These are phyloP conservation scores for Apiospora rasikravindrae DNA, from an alignment of 2,329 filamentous ascomycete species.

Conservation along the genomic window DNA sequence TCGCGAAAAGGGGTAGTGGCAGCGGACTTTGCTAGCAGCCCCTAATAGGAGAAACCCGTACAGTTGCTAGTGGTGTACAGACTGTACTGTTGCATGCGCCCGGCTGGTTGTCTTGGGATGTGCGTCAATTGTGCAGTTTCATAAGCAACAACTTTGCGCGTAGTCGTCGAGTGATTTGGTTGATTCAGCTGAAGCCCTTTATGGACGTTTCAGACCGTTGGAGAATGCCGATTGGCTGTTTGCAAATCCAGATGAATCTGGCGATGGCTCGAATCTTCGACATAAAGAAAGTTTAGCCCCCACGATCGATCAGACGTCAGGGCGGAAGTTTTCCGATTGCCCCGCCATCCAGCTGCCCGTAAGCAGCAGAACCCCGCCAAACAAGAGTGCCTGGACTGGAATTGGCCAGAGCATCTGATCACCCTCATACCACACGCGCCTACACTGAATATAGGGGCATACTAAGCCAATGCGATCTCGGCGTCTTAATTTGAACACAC, in stretches of 20 bases:
- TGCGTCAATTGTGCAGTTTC: neutral
- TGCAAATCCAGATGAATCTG: conserved; percentile 4
- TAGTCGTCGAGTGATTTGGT: neutral
- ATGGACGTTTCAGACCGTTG: neutral
- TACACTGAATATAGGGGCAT: conserved; percentile 10
- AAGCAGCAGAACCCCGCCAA: neutral
- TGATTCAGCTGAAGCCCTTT: neutral
- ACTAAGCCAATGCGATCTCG: neutral
- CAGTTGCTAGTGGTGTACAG: neutral
- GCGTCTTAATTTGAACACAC: neutral
- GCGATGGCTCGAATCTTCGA: conserved; percentile 24
- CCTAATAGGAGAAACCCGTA: neutral
- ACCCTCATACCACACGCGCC: neutral
- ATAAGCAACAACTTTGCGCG: neutral
- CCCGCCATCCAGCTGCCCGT: conserved; percentile 8
- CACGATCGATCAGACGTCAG: conserved; percentile 12
- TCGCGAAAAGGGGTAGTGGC: neutral
- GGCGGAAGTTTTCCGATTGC: conserved; percentile 16
- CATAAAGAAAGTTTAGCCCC: neutral
- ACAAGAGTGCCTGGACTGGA: neutral
- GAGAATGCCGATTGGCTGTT: neutral
- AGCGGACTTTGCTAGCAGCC: neutral
- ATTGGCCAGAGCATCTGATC: conserved; percentile 6
- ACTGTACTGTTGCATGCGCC: neutral
- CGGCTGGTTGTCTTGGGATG: neutral